These are phyloP conservation scores for Leccinum olivaceopallidum DNA, from an alignment of 768 basidiomycete species.

Conservation along the genomic window DNA sequence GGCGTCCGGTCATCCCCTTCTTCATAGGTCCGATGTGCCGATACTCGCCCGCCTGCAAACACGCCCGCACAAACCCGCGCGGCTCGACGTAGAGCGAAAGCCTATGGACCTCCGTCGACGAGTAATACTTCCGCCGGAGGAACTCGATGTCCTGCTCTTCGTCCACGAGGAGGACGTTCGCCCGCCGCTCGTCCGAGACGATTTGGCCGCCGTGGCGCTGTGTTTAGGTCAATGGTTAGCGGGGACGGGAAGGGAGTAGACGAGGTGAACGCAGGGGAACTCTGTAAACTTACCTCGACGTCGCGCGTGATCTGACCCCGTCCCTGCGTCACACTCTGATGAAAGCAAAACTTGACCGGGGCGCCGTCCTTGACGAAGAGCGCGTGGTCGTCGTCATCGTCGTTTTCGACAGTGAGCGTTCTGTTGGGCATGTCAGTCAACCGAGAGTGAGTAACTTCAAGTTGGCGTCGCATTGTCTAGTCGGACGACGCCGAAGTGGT, in stretches of 20 bases:
- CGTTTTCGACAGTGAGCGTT: neutral
- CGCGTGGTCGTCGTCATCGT: conserved; percentile 5
- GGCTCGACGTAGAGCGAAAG: conserved; percentile 24
- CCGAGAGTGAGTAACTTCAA: neutral
- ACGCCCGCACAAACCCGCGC: conserved; percentile 27
- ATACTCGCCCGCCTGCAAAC: conserved; percentile 19
- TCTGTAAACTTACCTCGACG: conserved; percentile 19
- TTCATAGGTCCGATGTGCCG: conserved; percentile 3
- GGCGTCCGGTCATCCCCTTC: conserved; percentile 28
- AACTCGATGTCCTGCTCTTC: conserved; percentile 28
- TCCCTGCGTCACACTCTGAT: conserved; percentile 28
- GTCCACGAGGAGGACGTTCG: conserved; percentile 32
- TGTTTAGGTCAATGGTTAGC: neutral
- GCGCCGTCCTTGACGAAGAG: conserved; percentile 26
- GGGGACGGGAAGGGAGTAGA: neutral
- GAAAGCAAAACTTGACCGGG: conserved; percentile 31
- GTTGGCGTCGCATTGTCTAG: neutral
- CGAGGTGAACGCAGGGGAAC: neutral
- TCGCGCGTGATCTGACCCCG: conserved; percentile 16
- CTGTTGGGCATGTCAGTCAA: neutral
- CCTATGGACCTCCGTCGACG: conserved; percentile 18
- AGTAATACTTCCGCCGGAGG: conserved; percentile 28
- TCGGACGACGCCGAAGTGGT: neutral
- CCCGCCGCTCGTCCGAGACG: conserved; percentile 11
- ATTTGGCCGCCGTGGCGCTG: conserved; percentile 27